Conservation (phyloP, 2,329 filamentous ascomycete genomes). For the Clarireedia hainanense region DNA sequence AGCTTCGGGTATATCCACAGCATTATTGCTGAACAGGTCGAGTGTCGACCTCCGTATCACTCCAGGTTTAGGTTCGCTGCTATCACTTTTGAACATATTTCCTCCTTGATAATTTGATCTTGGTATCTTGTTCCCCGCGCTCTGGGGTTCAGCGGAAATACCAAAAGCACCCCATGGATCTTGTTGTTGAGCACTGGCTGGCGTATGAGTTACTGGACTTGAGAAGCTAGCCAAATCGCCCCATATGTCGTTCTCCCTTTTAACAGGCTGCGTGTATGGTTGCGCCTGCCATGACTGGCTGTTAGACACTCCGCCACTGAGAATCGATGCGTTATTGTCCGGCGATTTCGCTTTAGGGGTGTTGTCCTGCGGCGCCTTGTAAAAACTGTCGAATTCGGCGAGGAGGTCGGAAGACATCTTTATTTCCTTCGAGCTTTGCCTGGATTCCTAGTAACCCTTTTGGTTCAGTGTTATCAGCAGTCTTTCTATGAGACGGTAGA, state of each 20-base stretch:
- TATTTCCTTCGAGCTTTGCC: not conserved
- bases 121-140: constrained; percentile 6
- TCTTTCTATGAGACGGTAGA: not conserved
- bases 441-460: not conserved
- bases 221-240: constrained; percentile 18
- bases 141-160: constrained; percentile 8
- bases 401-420: constrained; percentile 61
- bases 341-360: constrained; percentile 20
- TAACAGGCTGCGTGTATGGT: not conserved
- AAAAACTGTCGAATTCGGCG: constrained; percentile 50
- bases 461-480: not conserved
- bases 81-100: constrained; percentile 1
- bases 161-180: constrained; percentile 28
- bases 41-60: constrained; percentile 21
- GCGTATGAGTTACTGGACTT: constrained; percentile 5
- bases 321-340: constrained; percentile 20
- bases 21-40: constrained; percentile 22
- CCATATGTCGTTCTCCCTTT: constrained; percentile 20
- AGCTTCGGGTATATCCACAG: constrained; percentile 11
- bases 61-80: constrained; percentile 10
- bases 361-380: constrained; percentile 29
- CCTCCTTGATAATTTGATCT: constrained; percentile 12
- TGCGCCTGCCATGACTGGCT: constrained; percentile 14
- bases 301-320: constrained; percentile 10
- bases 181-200: constrained; percentile 11